These are phyloP conservation scores for Candida piceae DNA, from an alignment of 805 yeast species.

Conservation along the genomic window DNA sequence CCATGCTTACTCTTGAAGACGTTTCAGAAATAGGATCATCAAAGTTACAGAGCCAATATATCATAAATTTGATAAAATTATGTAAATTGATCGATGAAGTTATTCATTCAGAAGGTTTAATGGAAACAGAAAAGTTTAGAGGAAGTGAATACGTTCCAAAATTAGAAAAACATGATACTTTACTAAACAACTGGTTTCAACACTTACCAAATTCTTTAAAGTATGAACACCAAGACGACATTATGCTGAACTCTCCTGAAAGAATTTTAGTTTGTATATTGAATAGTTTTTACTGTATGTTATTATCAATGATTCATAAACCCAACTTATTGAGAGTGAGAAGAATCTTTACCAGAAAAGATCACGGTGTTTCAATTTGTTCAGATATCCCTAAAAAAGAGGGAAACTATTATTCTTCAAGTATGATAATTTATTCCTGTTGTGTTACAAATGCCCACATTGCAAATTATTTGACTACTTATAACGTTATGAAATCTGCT, in stretches of 20 bases:
- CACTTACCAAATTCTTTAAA: neutral
- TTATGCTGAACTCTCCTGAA: neutral
- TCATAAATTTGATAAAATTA: neutral
- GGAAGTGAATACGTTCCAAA: neutral
- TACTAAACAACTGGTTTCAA: neutral
- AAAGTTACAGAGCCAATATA: neutral
- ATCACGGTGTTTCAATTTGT: neutral
- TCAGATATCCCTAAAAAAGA: neutral
- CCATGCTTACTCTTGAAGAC: neutral
- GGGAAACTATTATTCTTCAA: neutral
- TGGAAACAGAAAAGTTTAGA: neutral
- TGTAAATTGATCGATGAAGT: neutral
- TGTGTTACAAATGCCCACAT: neutral
- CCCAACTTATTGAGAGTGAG: neutral
- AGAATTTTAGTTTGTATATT: neutral
- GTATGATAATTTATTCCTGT: conserved; percentile 1
- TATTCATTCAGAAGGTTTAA: neutral
- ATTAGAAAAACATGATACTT: neutral
- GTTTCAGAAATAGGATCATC: too few relatives aligned
- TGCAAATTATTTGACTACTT: neutral
- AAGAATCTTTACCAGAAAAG: neutral
- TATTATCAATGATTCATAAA: neutral
- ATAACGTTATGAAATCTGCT: neutral
- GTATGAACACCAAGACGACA: neutral
- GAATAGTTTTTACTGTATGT: neutral